Conservation (phyloP, 208 protist species). For the Leishmania martiniquensis region DNA sequence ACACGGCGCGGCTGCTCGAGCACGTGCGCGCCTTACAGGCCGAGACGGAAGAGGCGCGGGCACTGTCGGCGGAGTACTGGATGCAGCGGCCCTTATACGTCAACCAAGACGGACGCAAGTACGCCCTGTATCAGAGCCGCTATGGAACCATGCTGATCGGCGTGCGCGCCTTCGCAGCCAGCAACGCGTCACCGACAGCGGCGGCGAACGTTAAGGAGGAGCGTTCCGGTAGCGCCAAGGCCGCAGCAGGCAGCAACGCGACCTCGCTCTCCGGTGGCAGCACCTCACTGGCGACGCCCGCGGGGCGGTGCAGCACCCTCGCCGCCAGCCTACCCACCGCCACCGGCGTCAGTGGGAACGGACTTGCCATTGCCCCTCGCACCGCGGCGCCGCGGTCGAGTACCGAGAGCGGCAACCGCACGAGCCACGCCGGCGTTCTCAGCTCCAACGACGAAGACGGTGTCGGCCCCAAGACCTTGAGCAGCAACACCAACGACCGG, state of each 20-base stretch:
- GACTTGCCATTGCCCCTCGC: neutral
- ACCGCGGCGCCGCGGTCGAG: neutral
- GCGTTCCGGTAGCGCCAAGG: neutral
- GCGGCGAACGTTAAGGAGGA: neutral
- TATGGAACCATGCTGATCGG: slow-evolving; percentile 81
- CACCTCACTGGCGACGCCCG: neutral
- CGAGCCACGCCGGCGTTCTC: neutral
- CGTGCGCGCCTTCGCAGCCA: slow-evolving; percentile 42
- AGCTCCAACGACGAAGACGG: neutral
- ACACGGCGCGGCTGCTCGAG: slow-evolving; percentile 51
- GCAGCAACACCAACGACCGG: neutral
- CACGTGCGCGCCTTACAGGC: slow-evolving; percentile 68
- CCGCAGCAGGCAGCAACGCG: neutral
- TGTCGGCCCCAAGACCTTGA: neutral
- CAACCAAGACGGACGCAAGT: slow-evolving; percentile 72
- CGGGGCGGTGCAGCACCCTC: slow-evolving; percentile 1
- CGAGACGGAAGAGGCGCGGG: slow-evolving; percentile 67
- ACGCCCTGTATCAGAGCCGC: slow-evolving; percentile 58
- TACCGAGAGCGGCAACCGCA: neutral
- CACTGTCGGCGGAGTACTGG: slow-evolving; percentile 49
- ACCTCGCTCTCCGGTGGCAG: neutral
- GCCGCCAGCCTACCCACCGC: slow-evolving; percentile 9
- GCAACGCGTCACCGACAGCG: neutral
- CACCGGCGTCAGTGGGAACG: slow-evolving; percentile 2
- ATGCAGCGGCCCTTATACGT: slow-evolving; percentile 33